Percentiles rank a stretch among this genome's conserved stretches.
Evolutionary conservation across 2,329 filamentous ascomycete species (phyloP).

Genomic region (Ophiostoma quercus): DNA sequence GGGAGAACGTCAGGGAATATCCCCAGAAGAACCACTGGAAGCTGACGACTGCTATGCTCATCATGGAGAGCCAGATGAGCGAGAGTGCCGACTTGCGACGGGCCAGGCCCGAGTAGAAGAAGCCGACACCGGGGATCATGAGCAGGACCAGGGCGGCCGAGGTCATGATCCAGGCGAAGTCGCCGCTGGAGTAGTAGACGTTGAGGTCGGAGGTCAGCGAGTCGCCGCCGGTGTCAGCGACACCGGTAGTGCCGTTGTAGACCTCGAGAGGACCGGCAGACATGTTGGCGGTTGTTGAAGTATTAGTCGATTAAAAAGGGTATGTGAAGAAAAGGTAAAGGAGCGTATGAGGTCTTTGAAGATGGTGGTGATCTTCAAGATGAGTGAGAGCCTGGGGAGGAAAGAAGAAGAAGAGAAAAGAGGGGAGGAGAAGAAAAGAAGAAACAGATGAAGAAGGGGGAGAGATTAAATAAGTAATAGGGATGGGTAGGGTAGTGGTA

Average conservation of each 20-base stretch:
- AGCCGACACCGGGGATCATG: slow-evolving; percentile 90
- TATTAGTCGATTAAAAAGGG: background rate
- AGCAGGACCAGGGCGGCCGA: slow-evolving; percentile 78
- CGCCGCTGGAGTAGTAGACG: slow-evolving; percentile 72
- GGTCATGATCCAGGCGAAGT: slow-evolving; percentile 79
- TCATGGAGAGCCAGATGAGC: slow-evolving; percentile 78
- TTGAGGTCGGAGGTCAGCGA: slow-evolving; percentile 67
- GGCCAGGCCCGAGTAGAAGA: slow-evolving; percentile 90
- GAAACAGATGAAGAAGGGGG: slow-evolving; percentile 10
- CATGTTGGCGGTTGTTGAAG: slow-evolving; percentile 22
- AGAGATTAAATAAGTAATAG: slow-evolving; percentile 16
- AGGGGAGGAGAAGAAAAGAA: slow-evolving; percentile 13
- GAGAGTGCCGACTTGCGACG: slow-evolving; percentile 84
- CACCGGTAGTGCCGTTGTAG: slow-evolving; percentile 49
- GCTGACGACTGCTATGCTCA: slow-evolving; percentile 70
- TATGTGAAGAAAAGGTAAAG: background rate
- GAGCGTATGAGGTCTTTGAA: slow-evolving; percentile 16
- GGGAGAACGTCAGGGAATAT: slow-evolving; percentile 79
- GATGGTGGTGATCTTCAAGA: slow-evolving; percentile 15
- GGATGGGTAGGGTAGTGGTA: slow-evolving; percentile 10
- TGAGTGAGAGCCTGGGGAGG: slow-evolving; percentile 1
- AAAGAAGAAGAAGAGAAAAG: background rate
- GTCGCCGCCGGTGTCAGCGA: slow-evolving; percentile 47
- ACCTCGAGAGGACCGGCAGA: slow-evolving; percentile 28
- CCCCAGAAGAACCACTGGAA: slow-evolving; percentile 98